Evolutionary conservation across 306 rosid species (phyloP).

Genomic region (Vicia sativa): DNA sequence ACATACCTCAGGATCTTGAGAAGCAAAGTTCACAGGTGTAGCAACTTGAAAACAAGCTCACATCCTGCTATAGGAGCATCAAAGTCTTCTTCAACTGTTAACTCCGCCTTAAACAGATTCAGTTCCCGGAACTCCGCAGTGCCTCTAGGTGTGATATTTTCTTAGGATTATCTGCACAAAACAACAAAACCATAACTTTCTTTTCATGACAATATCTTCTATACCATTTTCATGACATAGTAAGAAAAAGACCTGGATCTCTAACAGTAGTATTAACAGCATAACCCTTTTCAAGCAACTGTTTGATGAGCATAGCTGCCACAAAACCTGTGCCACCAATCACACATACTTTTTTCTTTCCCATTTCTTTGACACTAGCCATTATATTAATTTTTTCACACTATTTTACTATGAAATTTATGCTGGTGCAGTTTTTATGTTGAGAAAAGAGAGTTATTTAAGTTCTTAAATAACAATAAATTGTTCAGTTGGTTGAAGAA

Average conservation of each 20-base stretch:
- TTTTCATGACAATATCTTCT: too few species aligned
- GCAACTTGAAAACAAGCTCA: constrained; percentile 80
- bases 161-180: constrained; percentile 57
- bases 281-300: constrained; percentile 69
- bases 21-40: constrained; percentile 80
- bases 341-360: constrained; percentile 66
- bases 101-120: constrained; percentile 62
- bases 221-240: too few species aligned
- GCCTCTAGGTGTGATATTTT: constrained; percentile 64
- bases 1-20: constrained; percentile 83
- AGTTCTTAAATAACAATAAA: constrained; percentile 27
- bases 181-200: too few species aligned
- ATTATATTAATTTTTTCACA: constrained; percentile 27
- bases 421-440: background rate
- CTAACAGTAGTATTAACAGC: constrained; percentile 74
- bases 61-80: constrained; percentile 72
- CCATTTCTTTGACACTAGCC: constrained; percentile 44
- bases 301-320: constrained; percentile 67
- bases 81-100: constrained; percentile 62
- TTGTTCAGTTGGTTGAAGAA: constrained; percentile 13
- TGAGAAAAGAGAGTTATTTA: background rate
- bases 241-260: too few species aligned
- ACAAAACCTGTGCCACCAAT: constrained; percentile 74
- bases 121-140: constrained; percentile 64
- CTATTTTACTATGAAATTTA: background rate